These are phyloP conservation scores for Penicillium sp. DNA, from an alignment of 2,329 filamentous ascomycete species.

Conservation along the genomic window DNA sequence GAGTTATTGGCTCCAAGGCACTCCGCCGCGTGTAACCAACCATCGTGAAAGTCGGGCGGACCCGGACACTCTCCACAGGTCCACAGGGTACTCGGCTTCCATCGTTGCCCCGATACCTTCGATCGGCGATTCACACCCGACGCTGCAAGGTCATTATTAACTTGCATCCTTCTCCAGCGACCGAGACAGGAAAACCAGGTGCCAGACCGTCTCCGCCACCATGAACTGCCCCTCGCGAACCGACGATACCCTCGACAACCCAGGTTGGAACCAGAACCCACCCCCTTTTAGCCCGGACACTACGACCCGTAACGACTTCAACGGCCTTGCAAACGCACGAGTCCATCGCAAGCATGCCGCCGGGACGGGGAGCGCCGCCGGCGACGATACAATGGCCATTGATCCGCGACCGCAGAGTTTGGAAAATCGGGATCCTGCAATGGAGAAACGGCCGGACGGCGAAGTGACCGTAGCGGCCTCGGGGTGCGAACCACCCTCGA, in stretches of 20 bases:
- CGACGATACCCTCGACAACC: conserved; percentile 60
- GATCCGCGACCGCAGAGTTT: conserved; percentile 29
- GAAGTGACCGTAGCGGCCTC: conserved; percentile 39
- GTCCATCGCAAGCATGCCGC: conserved; percentile 52
- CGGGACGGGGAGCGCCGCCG: conserved; percentile 29
- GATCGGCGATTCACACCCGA: conserved; percentile 14
- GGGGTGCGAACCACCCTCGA: conserved; percentile 38
- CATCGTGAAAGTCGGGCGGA: conserved; percentile 32
- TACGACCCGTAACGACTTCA: conserved; percentile 67
- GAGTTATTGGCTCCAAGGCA: neutral
- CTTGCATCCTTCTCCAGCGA: neutral
- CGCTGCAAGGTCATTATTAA: conserved; percentile 16
- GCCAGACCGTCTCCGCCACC: conserved; percentile 8
- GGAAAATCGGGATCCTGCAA: conserved; percentile 32
- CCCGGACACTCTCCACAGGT: conserved; percentile 29
- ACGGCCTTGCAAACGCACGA: conserved; percentile 64
- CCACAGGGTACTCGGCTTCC: conserved; percentile 20
- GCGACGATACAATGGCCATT: conserved; percentile 34
- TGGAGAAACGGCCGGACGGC: conserved; percentile 34
- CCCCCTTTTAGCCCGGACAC: conserved; percentile 62
- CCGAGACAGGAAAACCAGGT: neutral
- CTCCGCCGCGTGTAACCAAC: neutral
- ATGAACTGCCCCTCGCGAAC: conserved; percentile 72
- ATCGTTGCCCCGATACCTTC: conserved; percentile 1
- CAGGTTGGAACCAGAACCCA: conserved; percentile 68